These are phyloP conservation scores for Phytopythium aichiense DNA, from an alignment of 352 stramenopile species.

Conservation along the genomic window DNA sequence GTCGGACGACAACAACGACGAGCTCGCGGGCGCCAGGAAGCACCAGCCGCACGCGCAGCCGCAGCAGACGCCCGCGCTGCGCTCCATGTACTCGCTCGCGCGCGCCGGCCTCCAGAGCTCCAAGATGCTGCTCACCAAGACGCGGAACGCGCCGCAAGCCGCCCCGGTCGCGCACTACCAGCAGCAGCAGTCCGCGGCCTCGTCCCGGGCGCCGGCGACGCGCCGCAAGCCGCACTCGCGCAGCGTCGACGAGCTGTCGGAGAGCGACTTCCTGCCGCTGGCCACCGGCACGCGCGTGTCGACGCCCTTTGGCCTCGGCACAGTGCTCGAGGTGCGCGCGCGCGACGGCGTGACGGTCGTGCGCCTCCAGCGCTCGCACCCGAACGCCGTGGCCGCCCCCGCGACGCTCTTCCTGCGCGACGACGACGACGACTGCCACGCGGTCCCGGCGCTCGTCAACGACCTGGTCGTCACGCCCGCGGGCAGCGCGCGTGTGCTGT, in stretches of 20 bases:
- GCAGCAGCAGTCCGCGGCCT: constrained; percentile 14
- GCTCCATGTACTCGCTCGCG: constrained; percentile 52
- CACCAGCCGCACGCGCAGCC: background rate
- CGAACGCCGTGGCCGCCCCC: constrained; percentile 19
- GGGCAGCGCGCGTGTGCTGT: constrained; percentile 48
- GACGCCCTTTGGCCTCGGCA: constrained; percentile 62
- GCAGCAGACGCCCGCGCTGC: constrained; percentile 10
- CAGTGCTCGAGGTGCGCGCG: constrained; percentile 41
- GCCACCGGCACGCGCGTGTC: constrained; percentile 40
- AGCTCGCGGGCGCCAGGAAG: background rate
- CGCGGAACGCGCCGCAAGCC: constrained; percentile 9
- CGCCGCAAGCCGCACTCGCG: constrained; percentile 9
- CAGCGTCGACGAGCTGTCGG: constrained; percentile 41
- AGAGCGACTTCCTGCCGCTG: constrained; percentile 37
- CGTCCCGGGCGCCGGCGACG: constrained; percentile 2
- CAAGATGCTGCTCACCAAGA: constrained; percentile 49
- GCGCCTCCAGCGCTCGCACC: constrained; percentile 32
- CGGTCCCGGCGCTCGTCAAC: constrained; percentile 47
- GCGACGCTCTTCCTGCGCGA: constrained; percentile 31
- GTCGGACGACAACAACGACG: constrained; percentile 7
- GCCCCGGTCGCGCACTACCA: constrained; percentile 6
- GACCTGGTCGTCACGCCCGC: constrained; percentile 59
- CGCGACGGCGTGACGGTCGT: constrained; percentile 52
- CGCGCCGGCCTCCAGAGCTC: constrained; percentile 23
- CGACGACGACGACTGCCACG: constrained; percentile 40